Conservation (phyloP, 75 land plant genomes). For the Chamaecyparis obtusa region DNA sequence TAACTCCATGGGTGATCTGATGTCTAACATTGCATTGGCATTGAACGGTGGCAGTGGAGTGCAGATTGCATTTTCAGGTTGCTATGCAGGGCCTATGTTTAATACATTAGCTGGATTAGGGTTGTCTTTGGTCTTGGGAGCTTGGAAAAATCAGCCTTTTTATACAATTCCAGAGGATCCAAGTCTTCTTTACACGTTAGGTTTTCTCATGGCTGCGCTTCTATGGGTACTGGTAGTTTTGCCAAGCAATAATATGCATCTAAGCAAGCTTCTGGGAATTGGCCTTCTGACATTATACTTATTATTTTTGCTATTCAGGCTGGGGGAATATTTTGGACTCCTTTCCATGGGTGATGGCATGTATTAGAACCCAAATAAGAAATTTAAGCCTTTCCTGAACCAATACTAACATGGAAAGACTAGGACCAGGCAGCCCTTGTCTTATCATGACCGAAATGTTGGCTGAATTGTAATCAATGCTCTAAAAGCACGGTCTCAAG, state of each 20-base stretch:
- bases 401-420: neutral
- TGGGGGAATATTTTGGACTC: slow-evolving; percentile 29
- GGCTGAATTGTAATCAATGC: neutral
- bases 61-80: slow-evolving; percentile 78
- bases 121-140: slow-evolving; percentile 47
- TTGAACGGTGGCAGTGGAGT: slow-evolving; percentile 56
- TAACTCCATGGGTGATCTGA: slow-evolving; percentile 77
- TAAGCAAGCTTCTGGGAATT: slow-evolving; percentile 46
- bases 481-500: neutral
- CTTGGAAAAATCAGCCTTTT: slow-evolving; percentile 55
- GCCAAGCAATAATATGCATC: slow-evolving; percentile 56
- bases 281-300: slow-evolving; percentile 68
- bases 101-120: slow-evolving; percentile 74
- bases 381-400: neutral
- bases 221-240: slow-evolving; percentile 64
- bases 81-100: slow-evolving; percentile 90
- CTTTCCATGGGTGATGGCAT: slow-evolving; percentile 11
- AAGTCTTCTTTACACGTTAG: slow-evolving; percentile 49
- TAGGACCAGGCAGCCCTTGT: neutral
- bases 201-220: slow-evolving; percentile 53
- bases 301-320: slow-evolving; percentile 50
- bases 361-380: neutral
- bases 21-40: slow-evolving; percentile 57
- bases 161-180: slow-evolving; percentile 44
- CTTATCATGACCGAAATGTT: neutral